phyloP scores from a whole-genome alignment of 208 protist species.

The Acanthamoeba triangularis region DNA sequence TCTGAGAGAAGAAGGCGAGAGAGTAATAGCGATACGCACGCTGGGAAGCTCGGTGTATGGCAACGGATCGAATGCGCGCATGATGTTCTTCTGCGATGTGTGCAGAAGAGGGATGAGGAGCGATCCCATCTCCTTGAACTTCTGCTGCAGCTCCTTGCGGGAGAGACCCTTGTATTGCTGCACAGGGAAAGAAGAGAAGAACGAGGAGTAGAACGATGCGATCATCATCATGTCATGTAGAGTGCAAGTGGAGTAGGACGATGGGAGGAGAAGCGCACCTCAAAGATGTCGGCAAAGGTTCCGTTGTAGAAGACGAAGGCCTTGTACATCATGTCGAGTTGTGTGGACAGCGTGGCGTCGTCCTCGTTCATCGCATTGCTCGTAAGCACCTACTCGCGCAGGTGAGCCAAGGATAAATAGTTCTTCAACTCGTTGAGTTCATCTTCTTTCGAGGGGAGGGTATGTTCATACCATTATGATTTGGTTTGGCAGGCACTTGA shows the following conservation, averaged over 20 bases:
- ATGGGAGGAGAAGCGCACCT: no score
- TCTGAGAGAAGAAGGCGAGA: not conserved
- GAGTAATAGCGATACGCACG: not conserved
- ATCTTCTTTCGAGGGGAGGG: not conserved
- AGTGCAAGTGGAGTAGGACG: no score
- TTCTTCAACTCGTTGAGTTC: not conserved
- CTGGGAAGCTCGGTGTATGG: slow-evolving; percentile 39
- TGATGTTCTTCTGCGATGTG: not conserved
- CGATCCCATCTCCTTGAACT: slow-evolving; percentile 42
- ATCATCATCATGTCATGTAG: no score
- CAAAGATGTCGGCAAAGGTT: slow-evolving; percentile 13
- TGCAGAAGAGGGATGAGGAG: slow-evolving; percentile 20
- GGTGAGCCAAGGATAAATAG: not conserved
- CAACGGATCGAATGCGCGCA: slow-evolving; percentile 7
- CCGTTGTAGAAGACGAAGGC: slow-evolving; percentile 41
- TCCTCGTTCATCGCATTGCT: slow-evolving; percentile 37
- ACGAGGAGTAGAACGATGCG: no score
- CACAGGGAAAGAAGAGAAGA: no score
- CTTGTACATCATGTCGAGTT: not conserved
- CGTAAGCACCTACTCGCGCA: slow-evolving; percentile 6
- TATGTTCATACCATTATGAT: slow-evolving; percentile 30
- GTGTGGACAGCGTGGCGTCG: not conserved
- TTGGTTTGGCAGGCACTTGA: slow-evolving; percentile 26
- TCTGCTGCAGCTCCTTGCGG: not conserved
- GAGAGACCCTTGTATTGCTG: slow-evolving; percentile 24